Conservation (phyloP, 129 eudicot species). For the Gnaphalium uliginosum region DNA sequence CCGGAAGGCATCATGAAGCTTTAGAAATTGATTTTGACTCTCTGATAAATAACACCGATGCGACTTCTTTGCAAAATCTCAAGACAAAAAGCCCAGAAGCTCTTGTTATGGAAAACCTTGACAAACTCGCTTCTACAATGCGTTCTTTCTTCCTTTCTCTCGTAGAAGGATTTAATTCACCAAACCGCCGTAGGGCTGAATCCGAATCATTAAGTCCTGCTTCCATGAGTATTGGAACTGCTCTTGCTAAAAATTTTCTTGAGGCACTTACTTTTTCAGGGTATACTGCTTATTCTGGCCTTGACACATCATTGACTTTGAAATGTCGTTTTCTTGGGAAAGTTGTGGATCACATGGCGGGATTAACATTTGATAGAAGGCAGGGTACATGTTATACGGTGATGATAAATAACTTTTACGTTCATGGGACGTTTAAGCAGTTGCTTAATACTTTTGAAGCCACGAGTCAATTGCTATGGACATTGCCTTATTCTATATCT, state of each 20-base stretch:
- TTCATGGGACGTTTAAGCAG: constrained; percentile 64
- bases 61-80: not conserved
- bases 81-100: constrained; percentile 58
- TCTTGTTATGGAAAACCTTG: constrained; percentile 51
- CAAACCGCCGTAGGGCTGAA: not conserved
- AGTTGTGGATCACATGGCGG: constrained; percentile 64
- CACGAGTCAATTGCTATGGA: constrained; percentile 76
- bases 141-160: constrained; percentile 61
- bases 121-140: constrained; percentile 56
- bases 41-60: not conserved
- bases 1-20: constrained; percentile 52
- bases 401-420: constrained; percentile 68
- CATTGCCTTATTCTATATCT: constrained; percentile 7
- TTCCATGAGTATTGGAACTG: constrained; percentile 56
- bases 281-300: constrained; percentile 38
- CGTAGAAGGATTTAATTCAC: constrained; percentile 56
- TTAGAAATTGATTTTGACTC: not conserved
- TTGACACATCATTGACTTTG: constrained; percentile 48
- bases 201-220: not conserved
- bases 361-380: constrained; percentile 53
- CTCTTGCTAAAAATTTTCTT: constrained; percentile 55
- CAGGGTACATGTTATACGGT: constrained; percentile 48
- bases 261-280: constrained; percentile 51
- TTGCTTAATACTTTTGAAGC: constrained; percentile 78
- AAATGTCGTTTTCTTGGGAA: constrained; percentile 80